Conservation (phyloP, 441 rosid genomes). For the Breynia disticha region DNA sequence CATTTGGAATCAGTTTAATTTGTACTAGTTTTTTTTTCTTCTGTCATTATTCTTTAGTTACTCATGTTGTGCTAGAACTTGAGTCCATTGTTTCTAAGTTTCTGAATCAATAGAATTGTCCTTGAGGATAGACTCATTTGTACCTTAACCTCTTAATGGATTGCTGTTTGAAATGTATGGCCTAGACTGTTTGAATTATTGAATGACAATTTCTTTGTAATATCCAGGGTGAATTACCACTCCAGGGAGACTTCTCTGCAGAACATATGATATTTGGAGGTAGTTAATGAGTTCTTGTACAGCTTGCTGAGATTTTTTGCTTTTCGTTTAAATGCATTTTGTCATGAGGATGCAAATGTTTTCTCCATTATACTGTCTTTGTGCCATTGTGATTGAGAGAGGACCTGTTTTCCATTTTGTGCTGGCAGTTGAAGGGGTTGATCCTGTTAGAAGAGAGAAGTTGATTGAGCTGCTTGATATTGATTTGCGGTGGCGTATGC, state of each 20-base stretch:
- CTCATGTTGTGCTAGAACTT: neutral
- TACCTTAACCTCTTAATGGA: too few species aligned
- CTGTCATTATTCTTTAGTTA: too few species aligned
- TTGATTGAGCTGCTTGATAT: conserved; percentile 74
- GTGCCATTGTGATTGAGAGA: neutral
- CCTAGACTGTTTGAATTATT: neutral
- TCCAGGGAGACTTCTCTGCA: conserved; percentile 79
- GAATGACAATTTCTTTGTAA: conserved; percentile 3
- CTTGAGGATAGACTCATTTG: too few species aligned
- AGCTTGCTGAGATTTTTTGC: neutral
- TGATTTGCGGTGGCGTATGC: conserved; percentile 88
- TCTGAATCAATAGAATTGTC: too few species aligned
- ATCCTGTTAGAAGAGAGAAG: conserved; percentile 73
- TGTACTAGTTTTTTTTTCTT: too few species aligned
- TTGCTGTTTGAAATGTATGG: too few species aligned
- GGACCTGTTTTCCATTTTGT: neutral
- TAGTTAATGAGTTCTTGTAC: conserved; percentile 6
- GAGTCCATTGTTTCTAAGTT: neutral
- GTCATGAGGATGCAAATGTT: too few species aligned
- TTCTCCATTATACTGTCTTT: too few species aligned
- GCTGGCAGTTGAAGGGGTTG: conserved; percentile 58
- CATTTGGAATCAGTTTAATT: too few species aligned
- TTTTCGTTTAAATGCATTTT: neutral
- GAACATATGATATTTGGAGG: conserved; percentile 95
- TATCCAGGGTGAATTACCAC: conserved; percentile 80